Evolutionary conservation across 2,329 filamentous ascomycete species (phyloP), one percentile per base, ranked within the genome.

Genomic region (Fusarium azukiicola): DNA sequence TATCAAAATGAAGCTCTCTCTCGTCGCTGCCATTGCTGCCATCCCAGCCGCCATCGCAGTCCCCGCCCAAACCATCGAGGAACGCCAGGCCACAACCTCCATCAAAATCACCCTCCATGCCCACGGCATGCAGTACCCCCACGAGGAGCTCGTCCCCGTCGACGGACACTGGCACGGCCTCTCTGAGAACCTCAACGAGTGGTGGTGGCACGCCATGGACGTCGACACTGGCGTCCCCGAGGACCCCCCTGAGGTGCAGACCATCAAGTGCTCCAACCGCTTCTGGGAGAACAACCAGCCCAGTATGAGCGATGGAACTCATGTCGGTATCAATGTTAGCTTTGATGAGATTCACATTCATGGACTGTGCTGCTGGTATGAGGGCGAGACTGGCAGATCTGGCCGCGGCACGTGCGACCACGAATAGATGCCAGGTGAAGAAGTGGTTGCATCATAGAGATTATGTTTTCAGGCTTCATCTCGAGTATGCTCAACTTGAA

Each of bases 161-260:
- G 56, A 42, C 17, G 61, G 40, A 27, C 61, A 66, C 42, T 66
- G 61, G 61, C 40, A 66, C n/a, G 23, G n/a, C 19, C 42, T 66
- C 10, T 46, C 61, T 13, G 42, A 66, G 44, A 47, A 66, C 42
- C 42, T 47, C 14, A 49, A 49, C 46, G 42, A 66, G 23, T 47
- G 23, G 23, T 66, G 63, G 63, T 66, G 40, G 40, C 46, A 66
- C 42, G n/a, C 27, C n/a, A 66, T 49, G 63, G 23, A 49, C 42
- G 16, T 66, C 40, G 32, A 66, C 42, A 27, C 44, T 17, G n/a
- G 63, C 42, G 23, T 49, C 17, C 42, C 36, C 46, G 54, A 67
- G 49, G 9, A 69, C 10, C 32, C 56, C n/a, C 38, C 56, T 23
- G 38, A 61, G 12, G 14, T 61, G 12, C 56, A 61, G 21, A 40